phyloP scores from a whole-genome alignment of 768 basidiomycete species.

The Mrakia blollopis region DNA sequence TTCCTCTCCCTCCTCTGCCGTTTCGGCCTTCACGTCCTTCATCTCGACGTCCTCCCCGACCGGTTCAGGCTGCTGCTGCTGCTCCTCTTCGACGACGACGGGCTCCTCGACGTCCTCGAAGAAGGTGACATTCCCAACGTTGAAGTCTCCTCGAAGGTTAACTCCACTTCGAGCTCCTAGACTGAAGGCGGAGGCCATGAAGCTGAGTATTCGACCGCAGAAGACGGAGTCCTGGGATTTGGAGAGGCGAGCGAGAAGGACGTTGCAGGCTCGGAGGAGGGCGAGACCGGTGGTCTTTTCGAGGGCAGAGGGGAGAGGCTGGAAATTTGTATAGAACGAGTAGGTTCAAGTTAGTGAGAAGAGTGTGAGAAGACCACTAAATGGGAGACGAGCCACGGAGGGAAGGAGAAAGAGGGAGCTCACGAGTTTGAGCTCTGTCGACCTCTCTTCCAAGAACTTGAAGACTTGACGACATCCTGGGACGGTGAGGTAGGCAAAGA shows the following conservation, averaged over 20 bases:
- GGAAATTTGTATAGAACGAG: neutral
- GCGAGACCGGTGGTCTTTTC: slow-evolving; percentile 81
- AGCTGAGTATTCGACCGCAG: slow-evolving; percentile 81
- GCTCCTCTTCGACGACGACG: neutral
- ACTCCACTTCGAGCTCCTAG: slow-evolving; percentile 86
- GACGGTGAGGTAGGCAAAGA: slow-evolving; percentile 12
- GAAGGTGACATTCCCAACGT: slow-evolving; percentile 51
- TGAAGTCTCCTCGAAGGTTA: slow-evolving; percentile 72
- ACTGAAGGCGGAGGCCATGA: slow-evolving; percentile 78
- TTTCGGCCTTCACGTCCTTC: slow-evolving; percentile 25
- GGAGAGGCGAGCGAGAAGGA: slow-evolving; percentile 75
- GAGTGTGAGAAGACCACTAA: neutral
- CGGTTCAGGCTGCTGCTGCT: neutral
- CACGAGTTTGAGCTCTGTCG: slow-evolving; percentile 25
- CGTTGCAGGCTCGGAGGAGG: slow-evolving; percentile 77
- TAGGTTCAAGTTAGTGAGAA: neutral
- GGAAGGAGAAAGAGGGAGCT: neutral
- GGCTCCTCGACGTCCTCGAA: slow-evolving; percentile 51
- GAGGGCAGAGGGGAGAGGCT: slow-evolving; percentile 19
- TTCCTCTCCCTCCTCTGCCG: slow-evolving; percentile 11
- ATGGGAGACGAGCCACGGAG: neutral
- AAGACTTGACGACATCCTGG: slow-evolving; percentile 25
- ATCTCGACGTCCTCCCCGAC: slow-evolving; percentile 27
- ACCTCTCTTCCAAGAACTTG: slow-evolving; percentile 27
- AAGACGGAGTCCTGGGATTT: slow-evolving; percentile 81